Base-by-base conservation (phyloP, 306 rosid genomes). In the Trifolium dubium region DNA sequence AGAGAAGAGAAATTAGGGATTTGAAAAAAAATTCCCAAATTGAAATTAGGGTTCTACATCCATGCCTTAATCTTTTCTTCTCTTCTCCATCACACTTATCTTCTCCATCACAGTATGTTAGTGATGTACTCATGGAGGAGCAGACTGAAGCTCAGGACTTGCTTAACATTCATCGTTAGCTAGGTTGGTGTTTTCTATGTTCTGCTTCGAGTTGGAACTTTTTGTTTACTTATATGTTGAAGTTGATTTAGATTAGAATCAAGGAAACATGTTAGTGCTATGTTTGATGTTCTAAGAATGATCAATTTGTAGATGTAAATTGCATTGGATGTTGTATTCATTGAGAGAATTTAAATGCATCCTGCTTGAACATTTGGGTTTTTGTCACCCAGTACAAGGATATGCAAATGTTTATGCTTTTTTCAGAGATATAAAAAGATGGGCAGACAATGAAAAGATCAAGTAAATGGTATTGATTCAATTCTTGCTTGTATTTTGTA, bases 71-170 rank as follows among this genome's bases (percentile, higher is more conserved):
- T n/a, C n/a, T n/a, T n/a, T n/a, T n/a, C n/a, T n/a, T n/a, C n/a
- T n/a, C n/a, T n/a, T n/a, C n/a, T n/a, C n/a, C n/a, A n/a, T n/a
- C n/a, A n/a, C n/a, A n/a, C n/a, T n/a, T n/a, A n/a, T n/a, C n/a
- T n/a, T n/a, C n/a, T n/a, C n/a, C n/a, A n/a, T n/a, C n/a, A 54
- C 89, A 66, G 90, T 94, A 94, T 74, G 79, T 79, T 3, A 91
- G 96, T 74, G 90, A 88, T 2, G 88, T 43, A 1, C 82, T 94
- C 10, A 40, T 88, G 86, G 97, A 89, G 86, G 97, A 88, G 77
- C 97, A 94, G 85, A 86, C 49, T 60, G 88, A 84, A 61, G 88
- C 85, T 4, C 81, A 89, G 73, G 62, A 87, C 66, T 88, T 94
- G 98, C 98, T 94, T 60, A 91, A 94, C 72, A 91, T 91, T 77